Base-by-base conservation (phyloP, 306 rosid species). In the Styphnolobium japonicum region DNA sequence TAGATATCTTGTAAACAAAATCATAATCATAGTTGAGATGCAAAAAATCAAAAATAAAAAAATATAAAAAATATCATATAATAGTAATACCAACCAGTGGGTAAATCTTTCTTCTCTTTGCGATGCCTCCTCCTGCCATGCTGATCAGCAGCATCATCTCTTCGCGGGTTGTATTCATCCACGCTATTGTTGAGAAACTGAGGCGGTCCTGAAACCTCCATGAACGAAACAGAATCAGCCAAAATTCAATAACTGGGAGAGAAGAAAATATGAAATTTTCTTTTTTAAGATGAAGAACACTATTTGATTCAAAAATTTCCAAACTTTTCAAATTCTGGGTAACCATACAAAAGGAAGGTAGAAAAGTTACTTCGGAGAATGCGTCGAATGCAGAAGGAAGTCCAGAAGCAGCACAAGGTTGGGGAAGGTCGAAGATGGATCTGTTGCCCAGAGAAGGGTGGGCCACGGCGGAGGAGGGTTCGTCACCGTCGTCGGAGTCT, bases 381-480 rank as follows among this genome's bases (percentile, higher is more conserved):
- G 85, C 93, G 58, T 91, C 98, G 55, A 92, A 90, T 29, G 97
- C 98, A 23, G 98, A 94, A 45, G 97, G 98, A 25, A 94, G 95
- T 29, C 81, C 88, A 2, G 94, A 80, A 34, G 83, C 83, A 19
- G 79, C 57, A 71, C 93, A 82, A 33, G 93, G 87, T 15, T 82
- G 89, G 7, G 91, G 92, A 37, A 77, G 84, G 63, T 94, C 91
- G 77, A 90, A 88, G 55, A 90, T 70, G 67, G 98, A 92, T 76
- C 85, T 79, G 82, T 90, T 87, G 5, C 81, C 77, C 0, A 89
- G 73, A n/a, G 94, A 85, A 10, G 87, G 92, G 75, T 86, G 87
- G 15, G 64, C 11, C 0, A 39, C 79, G 25, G 61, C 43, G 9
- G 87, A 18, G 65, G 86, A 27, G 63, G 85, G 70, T 31, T 80